Evolutionary conservation across 2,329 filamentous ascomycete species (phyloP), one percentile per base, ranked within the genome.

Genomic region (Thielaviopsis musarum): DNA sequence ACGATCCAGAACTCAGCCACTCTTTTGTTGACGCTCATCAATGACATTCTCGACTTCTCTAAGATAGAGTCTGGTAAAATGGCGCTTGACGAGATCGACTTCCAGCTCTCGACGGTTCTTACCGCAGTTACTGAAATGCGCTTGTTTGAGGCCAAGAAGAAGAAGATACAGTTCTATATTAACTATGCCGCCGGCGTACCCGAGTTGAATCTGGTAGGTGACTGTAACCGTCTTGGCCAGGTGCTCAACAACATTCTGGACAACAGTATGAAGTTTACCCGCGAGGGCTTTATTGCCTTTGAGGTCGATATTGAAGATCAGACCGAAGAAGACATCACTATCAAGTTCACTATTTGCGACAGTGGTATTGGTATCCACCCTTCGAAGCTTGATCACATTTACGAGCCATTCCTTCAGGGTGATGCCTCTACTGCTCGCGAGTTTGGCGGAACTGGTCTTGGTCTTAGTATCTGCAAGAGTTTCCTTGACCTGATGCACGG

Each of bases 1-100:
- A 89, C 88, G 62, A 88, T 91, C 6, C 83, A 88, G 65, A 78
- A 85, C 57, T 91, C 86, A 5, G 87, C 85, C 0, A 90, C 91
- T 63, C 88, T 87, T 1, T 73, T 95, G 2, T 74, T 95, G 21
- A 91, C 88, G 0, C 85, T 95, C 49, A 94, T 95, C 70, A 94
- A 95, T 66, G 89, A 95, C 66, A 94, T 94, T 59, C 74, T 95
- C 1, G 89, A 94, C 70, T 91, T 94, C 68, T 93, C 88, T 3
- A 94, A 94, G 69, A 84, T 89, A 1, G 87, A 91, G 67, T 88
- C 84, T 9, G 87, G 87, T 2, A 77, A 84, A 7, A 71, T 91
- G 21, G 86, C 90, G 63, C 84, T 91, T 49, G 87, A 90, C 69
- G 85, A 90, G 65, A 85, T 90, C 0, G 85, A 88, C 62, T 91